Base-by-base conservation (phyloP, 768 basidiomycete species). In the Chalciporus pseudorubinellus region DNA sequence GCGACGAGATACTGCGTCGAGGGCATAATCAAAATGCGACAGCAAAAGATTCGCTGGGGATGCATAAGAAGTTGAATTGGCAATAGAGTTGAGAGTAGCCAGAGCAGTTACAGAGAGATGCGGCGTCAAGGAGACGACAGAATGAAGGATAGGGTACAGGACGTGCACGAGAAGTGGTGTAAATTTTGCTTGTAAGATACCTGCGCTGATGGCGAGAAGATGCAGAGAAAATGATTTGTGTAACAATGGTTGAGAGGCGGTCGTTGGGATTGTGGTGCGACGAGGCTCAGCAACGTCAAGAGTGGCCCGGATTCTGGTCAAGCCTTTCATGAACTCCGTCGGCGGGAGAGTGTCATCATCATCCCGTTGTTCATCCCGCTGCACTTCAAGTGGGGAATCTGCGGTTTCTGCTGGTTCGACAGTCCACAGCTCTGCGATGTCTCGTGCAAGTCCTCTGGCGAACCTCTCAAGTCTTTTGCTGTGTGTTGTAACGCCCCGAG, bases 21-120 rank as follows among this genome's bases (percentile, higher is more conserved):
- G 81, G 9, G 92, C 88, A 64, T 99, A 98, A 70, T 99, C 95
- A 58, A 95, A 95, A 68, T 99, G 97, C 19, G 95, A 87, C 34
- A 98, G 77, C 6, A 99, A 75, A 22, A 98, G 76, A 61, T 95
- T 95, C 39, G 86, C 83, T 0, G 91, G 79, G 4, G 92, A 89
- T n/a, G 94, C 92, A 60, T 93, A 95, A 4, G 88, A 92, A 3
- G 87, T 84, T 47, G 81, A 75, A n/a, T 76, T 71, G 7, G 93
- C 78, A 29, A 95, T 79, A 52, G 78, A 84, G 52, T 79, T 68
- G 48, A 99, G 75, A 2, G 92, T 76, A 5, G 85, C 82, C 9
- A 86, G 71, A 1, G 87, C 95, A n/a, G 89, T 88, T 2, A 82
- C 75, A 7, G 87, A 84, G 7, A 95, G 73, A 61, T 85, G 77